Evolutionary conservation across 2,329 filamentous ascomycete species (phyloP), one percentile per base, ranked within the genome.

Genomic region (Cladosporium sp.): DNA sequence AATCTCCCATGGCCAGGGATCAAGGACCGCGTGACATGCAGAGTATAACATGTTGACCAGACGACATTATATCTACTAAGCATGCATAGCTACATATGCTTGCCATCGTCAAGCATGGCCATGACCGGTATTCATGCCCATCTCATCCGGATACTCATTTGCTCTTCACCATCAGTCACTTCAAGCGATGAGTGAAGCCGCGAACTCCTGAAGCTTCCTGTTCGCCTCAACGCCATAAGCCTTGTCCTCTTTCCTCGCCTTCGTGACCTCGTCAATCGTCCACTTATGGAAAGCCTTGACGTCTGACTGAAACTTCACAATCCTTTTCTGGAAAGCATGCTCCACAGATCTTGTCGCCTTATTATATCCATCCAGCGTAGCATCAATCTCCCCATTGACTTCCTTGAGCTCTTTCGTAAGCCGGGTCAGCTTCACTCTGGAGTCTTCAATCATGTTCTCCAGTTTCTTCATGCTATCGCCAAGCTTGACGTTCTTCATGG

Each of bases 311-410:
- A 72, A 62, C 44, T 62, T 55, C 33, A 56, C 66, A 31, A 70
- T 64, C n/a, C 70, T 46, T 16, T n/a, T 66, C 26, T 64, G 59
- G 28, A 70, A 62, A 16, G 66, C 62, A 10, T 64, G 65, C 28
- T 59, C 58, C 5, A 61, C 67, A 23, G 63, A 58, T 35, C 64
- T 62, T 26, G 26, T 65, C 16, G 31, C 64, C 21, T 66, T 46
- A 4, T 64, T 65, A 16, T 69, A 66, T 11, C 64, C 66, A 5
- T 55, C 26, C 26, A 72, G 65, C 26, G 68, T 64, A 21, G 55
- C 49, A 60, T 67, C 62, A 21, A 75, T 69, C 46, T 72, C 71
- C 4, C 49, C 64, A 8, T 69, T 68, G 16, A 73, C 64, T 2
- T 59, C 50, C 6, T 44, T 31, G 14, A 70, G 65, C 63, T 73